Conservation (phyloP, 2,329 filamentous ascomycete species). For the Stemphylium vesicarium region DNA sequence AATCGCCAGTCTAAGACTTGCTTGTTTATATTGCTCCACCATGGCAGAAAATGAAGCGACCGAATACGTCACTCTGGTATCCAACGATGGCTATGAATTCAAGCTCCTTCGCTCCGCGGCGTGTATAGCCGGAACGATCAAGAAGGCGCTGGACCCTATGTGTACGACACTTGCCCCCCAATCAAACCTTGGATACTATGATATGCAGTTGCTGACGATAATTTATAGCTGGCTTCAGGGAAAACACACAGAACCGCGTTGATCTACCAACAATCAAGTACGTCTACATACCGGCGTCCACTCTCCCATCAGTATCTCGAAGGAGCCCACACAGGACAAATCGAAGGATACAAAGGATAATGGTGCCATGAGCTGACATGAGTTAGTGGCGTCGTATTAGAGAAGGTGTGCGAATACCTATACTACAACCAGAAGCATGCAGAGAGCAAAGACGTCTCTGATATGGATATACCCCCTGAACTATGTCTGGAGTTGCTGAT, state of each 20-base stretch:
- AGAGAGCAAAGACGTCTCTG: conserved; percentile 73
- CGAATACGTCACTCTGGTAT: conserved; percentile 80
- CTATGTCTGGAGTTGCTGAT: conserved; percentile 78
- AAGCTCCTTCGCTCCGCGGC: conserved; percentile 75
- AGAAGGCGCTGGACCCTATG: conserved; percentile 73
- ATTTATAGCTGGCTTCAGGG: conserved; percentile 65
- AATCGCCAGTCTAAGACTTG: too few relatives aligned
- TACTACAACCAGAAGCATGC: conserved; percentile 80
- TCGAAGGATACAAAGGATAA: neutral
- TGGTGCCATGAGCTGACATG: conserved; percentile 6
- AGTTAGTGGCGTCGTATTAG: conserved; percentile 71
- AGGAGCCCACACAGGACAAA: neutral
- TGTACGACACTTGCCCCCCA: conserved; percentile 54
- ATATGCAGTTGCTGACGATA: neutral
- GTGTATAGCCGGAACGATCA: conserved; percentile 73
- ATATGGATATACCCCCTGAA: conserved; percentile 82
- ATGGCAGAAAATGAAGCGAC: conserved; percentile 47
- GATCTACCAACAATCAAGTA: conserved; percentile 77
- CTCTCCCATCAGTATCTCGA: neutral
- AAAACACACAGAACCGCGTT: conserved; percentile 69
- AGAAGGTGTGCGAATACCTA: conserved; percentile 83
- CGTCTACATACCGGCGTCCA: conserved; percentile 9
- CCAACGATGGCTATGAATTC: conserved; percentile 78
- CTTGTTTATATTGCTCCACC: neutral
- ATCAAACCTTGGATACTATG: neutral